These are phyloP conservation scores for Eucalyptus shirleyi DNA, from an alignment of 345 rosid species.

Conservation along the genomic window DNA sequence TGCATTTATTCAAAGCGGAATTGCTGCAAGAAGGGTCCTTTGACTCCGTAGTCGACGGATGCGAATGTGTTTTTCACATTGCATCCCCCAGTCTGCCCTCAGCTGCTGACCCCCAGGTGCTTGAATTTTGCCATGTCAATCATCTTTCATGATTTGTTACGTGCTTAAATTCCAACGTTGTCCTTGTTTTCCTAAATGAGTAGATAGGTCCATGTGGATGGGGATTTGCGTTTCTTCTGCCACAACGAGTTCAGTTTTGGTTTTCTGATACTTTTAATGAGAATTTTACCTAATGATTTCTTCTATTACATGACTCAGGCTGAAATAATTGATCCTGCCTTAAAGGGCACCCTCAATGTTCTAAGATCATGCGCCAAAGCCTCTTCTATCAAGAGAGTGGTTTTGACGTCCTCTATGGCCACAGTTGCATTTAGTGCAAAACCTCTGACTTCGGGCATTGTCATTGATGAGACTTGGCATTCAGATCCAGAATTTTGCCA, in stretches of 20 bases:
- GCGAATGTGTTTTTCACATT: slow-evolving; percentile 16
- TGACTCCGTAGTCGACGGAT: slow-evolving; percentile 15
- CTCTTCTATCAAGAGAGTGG: slow-evolving; percentile 31
- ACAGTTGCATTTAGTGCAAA: slow-evolving; percentile 13
- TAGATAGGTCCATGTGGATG: not conserved
- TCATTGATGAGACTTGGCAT: slow-evolving; percentile 40
- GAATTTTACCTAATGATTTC: not conserved
- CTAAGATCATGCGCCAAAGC: slow-evolving; percentile 26
- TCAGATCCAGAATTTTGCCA: slow-evolving; percentile 19
- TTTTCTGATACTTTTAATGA: not conserved
- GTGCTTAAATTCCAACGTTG: not conserved
- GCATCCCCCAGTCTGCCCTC: slow-evolving; percentile 10
- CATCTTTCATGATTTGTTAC: not conserved
- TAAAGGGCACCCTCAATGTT: slow-evolving; percentile 40
- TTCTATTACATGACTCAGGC: not conserved
- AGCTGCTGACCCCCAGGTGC: slow-evolving; percentile 9
- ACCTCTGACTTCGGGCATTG: slow-evolving; percentile 9
- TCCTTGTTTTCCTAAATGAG: not conserved
- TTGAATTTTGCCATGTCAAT: not conserved
- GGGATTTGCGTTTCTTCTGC: not conserved
- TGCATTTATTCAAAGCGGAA: slow-evolving; percentile 15
- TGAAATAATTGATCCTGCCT: slow-evolving; percentile 33
- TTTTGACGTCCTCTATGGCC: slow-evolving; percentile 32
- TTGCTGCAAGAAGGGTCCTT: slow-evolving; percentile 19
- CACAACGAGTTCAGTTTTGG: not conserved